Conservation (phyloP, 106 monocot genomes). For the Acanthochlamys bracteata region DNA sequence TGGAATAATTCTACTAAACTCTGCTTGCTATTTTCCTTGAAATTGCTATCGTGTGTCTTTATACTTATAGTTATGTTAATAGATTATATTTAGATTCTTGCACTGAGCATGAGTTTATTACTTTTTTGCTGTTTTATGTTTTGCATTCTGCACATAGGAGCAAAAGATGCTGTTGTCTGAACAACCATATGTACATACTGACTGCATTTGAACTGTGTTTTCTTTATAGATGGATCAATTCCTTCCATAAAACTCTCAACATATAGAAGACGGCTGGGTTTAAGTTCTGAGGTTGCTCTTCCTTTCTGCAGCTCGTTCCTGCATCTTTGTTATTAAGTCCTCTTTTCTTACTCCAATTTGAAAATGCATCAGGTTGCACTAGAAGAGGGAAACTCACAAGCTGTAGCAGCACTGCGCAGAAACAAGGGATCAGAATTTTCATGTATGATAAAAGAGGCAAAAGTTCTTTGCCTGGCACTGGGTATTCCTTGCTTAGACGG, state of each 20-base stretch:
- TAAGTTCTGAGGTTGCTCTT: conserved; percentile 26
- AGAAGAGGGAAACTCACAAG: conserved; percentile 31
- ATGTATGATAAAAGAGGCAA: conserved; percentile 89
- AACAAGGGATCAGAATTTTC: conserved; percentile 84
- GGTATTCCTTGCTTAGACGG: conserved; percentile 90
- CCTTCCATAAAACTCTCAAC: conserved; percentile 78
- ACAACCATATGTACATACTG: too few relatives aligned
- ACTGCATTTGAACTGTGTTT: neutral
- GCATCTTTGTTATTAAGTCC: too few relatives aligned
- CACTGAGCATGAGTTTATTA: too few relatives aligned
- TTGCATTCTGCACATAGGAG: too few relatives aligned
- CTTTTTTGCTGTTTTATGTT: too few relatives aligned
- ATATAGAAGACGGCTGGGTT: conserved; percentile 62
- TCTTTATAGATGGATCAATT: conserved; percentile 72
- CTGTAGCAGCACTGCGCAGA: conserved; percentile 48
- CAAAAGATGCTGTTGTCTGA: too few relatives aligned
- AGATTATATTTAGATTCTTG: too few relatives aligned
- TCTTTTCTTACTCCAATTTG: too few relatives aligned
- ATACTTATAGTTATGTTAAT: too few relatives aligned
- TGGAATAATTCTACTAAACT: too few relatives aligned
- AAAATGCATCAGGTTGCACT: conserved; percentile 23
- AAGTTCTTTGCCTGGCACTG: conserved; percentile 68
- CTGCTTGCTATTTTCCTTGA: too few relatives aligned
- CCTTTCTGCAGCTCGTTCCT: neutral
- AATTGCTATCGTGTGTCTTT: too few relatives aligned